Evolutionary conservation across 148 eudicot species (phyloP), one percentile per base, ranked within the genome.

Genomic region (Vaccinium myrtillus): DNA sequence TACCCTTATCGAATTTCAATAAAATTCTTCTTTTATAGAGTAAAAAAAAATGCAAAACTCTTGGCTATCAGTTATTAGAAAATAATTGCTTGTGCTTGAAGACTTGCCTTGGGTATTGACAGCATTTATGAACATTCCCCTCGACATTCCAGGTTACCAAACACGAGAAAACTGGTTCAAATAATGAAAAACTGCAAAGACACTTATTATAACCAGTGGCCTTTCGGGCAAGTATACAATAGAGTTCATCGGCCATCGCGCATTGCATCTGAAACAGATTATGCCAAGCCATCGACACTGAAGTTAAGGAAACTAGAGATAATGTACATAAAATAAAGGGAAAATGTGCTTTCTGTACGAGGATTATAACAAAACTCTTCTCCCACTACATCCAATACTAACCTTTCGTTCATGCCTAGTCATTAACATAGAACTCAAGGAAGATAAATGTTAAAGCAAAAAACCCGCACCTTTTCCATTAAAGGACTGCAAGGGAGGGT

Each of bases 401-500:
- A 43, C 6, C 46, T 43, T 51, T 1, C 54, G 13, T 11, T 11
- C 7, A 51, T 51, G 54, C 54, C 54, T 51, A 8, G 13, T 51
- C 54, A 51, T 51, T 51, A 8, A 51, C 54, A 51, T 11, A 51
- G 54, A 51, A 43, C 46, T 43, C 54, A 51, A 51, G 13, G 54
- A 51, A 51, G 7, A 51, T 51, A 51, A 11, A 51, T 1, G 13
- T 11, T 51, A 51, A 51, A 51, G 12, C 13, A 14, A 58, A 15
- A 8, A 61, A 39, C 54, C 48, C 16, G 32, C 67, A 93, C 94
- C 95, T 86, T 93, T 91, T 58, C 86, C 70, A 75, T 81, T 80
- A 67, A 90, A 85, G 18, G 90, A 86, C 85, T 91, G 90, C 75
- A 90, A 53, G 10, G 97, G 90, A 85, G 99, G 99, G 85, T 96